Evolutionary conservation across 257 asterid species (phyloP).

Genomic region (Fraxinus anomala): DNA sequence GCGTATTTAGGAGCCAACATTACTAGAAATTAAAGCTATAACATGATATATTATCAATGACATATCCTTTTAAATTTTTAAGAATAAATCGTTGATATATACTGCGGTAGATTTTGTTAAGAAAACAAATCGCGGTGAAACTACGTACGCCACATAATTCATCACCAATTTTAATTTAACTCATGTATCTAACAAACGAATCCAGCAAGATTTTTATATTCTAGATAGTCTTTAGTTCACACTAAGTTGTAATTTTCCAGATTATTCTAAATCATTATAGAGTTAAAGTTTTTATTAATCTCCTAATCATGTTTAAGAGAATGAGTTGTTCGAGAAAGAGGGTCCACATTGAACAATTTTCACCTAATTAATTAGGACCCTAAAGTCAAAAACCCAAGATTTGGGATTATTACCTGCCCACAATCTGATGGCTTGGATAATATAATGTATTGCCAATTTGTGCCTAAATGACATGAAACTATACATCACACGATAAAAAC

Average conservation of each 20-base stretch:
- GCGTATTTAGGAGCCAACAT: no score
- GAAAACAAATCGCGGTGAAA: no score
- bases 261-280: not conserved
- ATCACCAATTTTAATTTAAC: not conserved
- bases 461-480: not conserved
- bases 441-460: slow-evolving; percentile 8
- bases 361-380: slow-evolving; percentile 20
- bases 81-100: no score
- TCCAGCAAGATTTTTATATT: not conserved
- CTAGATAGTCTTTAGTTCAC: not conserved
- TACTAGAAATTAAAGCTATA: no score
- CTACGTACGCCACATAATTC: not conserved
- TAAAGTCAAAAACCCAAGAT: slow-evolving; percentile 49
- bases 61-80: no score
- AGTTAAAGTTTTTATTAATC: not conserved
- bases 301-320: slow-evolving; percentile 16
- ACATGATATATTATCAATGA: no score
- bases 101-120: no score
- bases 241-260: not conserved
- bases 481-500: slow-evolving; percentile 3
- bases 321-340: slow-evolving; percentile 19
- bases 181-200: not conserved
- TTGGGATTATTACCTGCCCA: slow-evolving; percentile 44
- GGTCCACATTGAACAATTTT: slow-evolving; percentile 31
- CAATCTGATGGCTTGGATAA: slow-evolving; percentile 17